These are phyloP conservation scores for Starmera amethionina DNA, from an alignment of 805 yeast genomes.

Conservation along the genomic window DNA sequence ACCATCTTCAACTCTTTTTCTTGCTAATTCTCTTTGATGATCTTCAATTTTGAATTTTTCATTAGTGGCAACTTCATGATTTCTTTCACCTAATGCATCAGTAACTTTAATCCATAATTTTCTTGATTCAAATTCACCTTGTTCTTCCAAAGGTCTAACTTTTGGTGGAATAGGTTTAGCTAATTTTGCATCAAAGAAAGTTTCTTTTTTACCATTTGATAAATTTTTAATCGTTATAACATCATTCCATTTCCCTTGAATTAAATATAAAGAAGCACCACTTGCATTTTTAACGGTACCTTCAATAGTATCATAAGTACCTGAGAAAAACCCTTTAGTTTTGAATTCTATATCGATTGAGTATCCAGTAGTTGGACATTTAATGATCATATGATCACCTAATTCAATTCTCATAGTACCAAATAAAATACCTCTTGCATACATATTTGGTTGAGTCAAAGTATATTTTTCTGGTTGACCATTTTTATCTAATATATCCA, in stretches of 20 bases:
- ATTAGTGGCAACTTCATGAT: slow-evolving; percentile 78
- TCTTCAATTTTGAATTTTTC: slow-evolving; percentile 85
- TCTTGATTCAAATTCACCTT: slow-evolving; percentile 73
- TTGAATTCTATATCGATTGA: slow-evolving; percentile 86
- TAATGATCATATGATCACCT: slow-evolving; percentile 83
- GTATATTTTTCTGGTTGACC: slow-evolving; percentile 59
- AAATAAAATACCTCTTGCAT: slow-evolving; percentile 86
- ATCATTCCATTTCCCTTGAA: slow-evolving; percentile 93
- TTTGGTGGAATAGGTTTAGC: slow-evolving; percentile 49
- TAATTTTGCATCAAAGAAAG: slow-evolving; percentile 51
- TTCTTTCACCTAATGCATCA: slow-evolving; percentile 66
- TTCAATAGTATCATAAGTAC: slow-evolving; percentile 81
- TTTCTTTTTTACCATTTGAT: slow-evolving; percentile 36
- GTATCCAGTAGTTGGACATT: slow-evolving; percentile 46
- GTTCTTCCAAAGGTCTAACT: slow-evolving; percentile 73
- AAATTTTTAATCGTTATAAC: slow-evolving; percentile 57
- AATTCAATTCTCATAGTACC: slow-evolving; percentile 85
- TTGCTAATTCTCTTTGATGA: slow-evolving; percentile 68
- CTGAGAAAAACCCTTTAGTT: slow-evolving; percentile 88
- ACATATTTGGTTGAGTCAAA: slow-evolving; percentile 91
- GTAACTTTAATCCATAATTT: slow-evolving; percentile 77
- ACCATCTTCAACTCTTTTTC: slow-evolving; percentile 67
- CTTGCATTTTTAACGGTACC: slow-evolving; percentile 53
- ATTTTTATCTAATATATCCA: slow-evolving; percentile 41
- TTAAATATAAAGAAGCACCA: slow-evolving; percentile 49